A percentile compares a stretch with the other conserved stretches of the same genome.
Conservation (phyloP, 495 filamentous ascomycete genomes). For the Penicillium flavigenum region DNA sequence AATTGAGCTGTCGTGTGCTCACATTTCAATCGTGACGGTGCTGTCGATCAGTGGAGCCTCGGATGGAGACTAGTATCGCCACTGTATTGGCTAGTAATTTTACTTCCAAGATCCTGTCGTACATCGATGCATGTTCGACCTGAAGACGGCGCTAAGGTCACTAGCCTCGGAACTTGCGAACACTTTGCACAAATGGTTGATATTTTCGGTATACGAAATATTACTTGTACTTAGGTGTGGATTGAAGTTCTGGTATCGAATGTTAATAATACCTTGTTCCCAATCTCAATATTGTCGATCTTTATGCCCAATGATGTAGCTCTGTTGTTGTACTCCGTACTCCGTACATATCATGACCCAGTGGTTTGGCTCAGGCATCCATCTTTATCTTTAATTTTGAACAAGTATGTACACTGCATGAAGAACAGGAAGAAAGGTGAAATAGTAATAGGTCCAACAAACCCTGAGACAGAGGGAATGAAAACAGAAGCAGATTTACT, state of each 20-base stretch:
- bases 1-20: background rate
- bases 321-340: no score
- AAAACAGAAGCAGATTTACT: no score
- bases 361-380: background rate
- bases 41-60: background rate
- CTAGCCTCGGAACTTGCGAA: background rate
- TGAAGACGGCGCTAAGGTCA: background rate
- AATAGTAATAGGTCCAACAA: no score
- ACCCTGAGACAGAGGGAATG: no score
- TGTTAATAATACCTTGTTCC: background rate
- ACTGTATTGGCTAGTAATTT: background rate
- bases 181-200: background rate
- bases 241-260: background rate
- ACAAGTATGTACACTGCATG: background rate
- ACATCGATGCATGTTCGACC: background rate
- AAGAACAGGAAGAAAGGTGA: no score
- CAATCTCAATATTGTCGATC: background rate
- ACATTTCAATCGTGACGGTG: background rate
- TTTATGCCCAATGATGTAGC: background rate
- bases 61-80: conserved; percentile 3
- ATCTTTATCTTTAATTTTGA: background rate
- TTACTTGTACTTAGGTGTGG: background rate
- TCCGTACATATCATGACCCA: background rate
- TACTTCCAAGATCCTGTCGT: background rate
- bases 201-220: background rate